phyloP scores from a whole-genome alignment of 2,329 filamentous ascomycete genomes.

The Purpureocillium lavendulum region DNA sequence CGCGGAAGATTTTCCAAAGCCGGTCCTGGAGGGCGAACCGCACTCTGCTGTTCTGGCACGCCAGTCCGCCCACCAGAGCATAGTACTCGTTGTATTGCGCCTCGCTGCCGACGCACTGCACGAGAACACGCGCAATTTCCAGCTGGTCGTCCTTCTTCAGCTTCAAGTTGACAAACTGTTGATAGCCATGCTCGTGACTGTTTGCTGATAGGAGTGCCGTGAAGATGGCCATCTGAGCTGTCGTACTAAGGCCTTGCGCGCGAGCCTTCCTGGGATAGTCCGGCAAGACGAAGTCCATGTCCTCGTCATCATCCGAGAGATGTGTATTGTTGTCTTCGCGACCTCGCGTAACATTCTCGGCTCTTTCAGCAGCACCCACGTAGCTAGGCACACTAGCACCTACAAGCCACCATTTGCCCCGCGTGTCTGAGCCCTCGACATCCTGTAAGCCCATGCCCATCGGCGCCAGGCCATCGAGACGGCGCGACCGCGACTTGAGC shows the following conservation, averaged over 20 bases:
- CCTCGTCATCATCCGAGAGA: constrained; percentile 31
- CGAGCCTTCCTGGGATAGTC: constrained; percentile 67
- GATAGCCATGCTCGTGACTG: constrained; percentile 76
- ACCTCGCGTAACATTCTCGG: constrained; percentile 8
- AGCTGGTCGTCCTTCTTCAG: constrained; percentile 80
- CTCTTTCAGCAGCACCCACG: constrained; percentile 3
- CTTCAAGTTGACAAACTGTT: constrained; percentile 70
- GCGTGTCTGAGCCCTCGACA: constrained; percentile 73
- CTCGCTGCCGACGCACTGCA: constrained; percentile 82
- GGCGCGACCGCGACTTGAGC: constrained; percentile 49
- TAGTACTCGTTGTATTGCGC: constrained; percentile 89
- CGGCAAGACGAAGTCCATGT: constrained; percentile 43
- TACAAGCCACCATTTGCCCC: constrained; percentile 97
- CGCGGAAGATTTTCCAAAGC: constrained; percentile 77
- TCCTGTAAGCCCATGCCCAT: constrained; percentile 75
- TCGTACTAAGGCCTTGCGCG: constrained; percentile 79
- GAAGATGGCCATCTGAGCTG: constrained; percentile 85
- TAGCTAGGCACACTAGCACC: constrained; percentile 75
- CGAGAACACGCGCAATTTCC: constrained; percentile 79
- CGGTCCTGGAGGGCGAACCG: constrained; percentile 81
- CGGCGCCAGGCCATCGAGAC: constrained; percentile 68
- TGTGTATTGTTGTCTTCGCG: constrained; percentile 9
- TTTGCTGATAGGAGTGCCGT: constrained; percentile 78
- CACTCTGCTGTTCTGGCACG: constrained; percentile 68
- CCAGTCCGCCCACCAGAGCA: constrained; percentile 68